A percentile compares a stretch with the other conserved stretches of the same genome.
Conservation (phyloP, 306 rosid genomes). For the Geum urbanum region DNA sequence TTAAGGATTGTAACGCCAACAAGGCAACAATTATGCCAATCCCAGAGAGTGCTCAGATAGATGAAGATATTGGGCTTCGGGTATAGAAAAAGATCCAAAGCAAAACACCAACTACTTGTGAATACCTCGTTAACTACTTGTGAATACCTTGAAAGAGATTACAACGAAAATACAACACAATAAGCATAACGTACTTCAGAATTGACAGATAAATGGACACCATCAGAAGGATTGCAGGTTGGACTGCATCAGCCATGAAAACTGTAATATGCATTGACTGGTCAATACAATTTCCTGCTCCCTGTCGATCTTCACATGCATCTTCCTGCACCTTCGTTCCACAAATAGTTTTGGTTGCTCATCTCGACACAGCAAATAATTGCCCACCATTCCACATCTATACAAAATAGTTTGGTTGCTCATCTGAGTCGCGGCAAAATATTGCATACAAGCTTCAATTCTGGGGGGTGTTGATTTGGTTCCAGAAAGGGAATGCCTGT, state of each 20-base stretch:
- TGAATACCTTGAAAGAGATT: slow-evolving; percentile 15
- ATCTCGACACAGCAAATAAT: not conserved
- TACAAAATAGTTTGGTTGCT: not conserved
- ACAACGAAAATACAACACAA: slow-evolving; percentile 12
- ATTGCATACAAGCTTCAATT: not conserved
- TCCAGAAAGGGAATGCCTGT: not conserved
- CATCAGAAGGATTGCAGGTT: slow-evolving; percentile 22
- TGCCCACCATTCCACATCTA: not conserved
- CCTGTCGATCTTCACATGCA: not conserved
- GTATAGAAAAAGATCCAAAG: not conserved
- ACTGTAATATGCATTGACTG: slow-evolving; percentile 12
- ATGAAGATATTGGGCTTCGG: too few relatives aligned
- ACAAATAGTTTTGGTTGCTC: not conserved
- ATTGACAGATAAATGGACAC: slow-evolving; percentile 19
- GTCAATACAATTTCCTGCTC: slow-evolving; percentile 6
- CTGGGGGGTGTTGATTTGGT: not conserved
- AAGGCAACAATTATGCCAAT: too few relatives aligned
- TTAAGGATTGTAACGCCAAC: too few relatives aligned
- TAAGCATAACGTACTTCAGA: not conserved
- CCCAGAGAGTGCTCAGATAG: too few relatives aligned
- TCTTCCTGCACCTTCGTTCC: not conserved
- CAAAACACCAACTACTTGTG: not conserved
- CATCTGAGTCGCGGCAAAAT: not conserved
- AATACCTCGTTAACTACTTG: not conserved
- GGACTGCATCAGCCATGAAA: slow-evolving; percentile 9